These are phyloP conservation scores for Coemansia sp. DNA, from an alignment of 192 early-diverging fungal genomes.

Conservation along the genomic window DNA sequence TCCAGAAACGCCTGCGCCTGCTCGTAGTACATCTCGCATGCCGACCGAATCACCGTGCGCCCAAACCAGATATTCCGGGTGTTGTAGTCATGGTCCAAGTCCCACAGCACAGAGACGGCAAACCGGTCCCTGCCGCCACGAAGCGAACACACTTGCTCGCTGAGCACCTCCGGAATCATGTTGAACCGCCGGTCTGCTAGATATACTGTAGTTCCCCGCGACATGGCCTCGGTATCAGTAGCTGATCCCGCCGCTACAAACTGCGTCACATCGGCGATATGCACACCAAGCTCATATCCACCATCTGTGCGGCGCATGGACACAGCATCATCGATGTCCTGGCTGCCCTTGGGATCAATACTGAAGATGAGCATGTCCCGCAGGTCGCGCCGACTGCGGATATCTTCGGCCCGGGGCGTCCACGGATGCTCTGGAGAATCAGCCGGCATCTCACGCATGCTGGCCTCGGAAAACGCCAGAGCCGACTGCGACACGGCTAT, in stretches of 20 bases:
- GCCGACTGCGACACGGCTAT: conserved; percentile 69
- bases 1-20: conserved; percentile 69
- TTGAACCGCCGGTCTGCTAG: conserved; percentile 75
- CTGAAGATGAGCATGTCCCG: conserved; percentile 52
- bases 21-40: conserved; percentile 69
- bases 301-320: conserved; percentile 54
- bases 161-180: conserved; percentile 70
- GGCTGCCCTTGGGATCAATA: conserved; percentile 71
- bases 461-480: conserved; percentile 60
- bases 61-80: conserved; percentile 62
- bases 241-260: conserved; percentile 60
- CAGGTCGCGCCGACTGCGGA: conserved; percentile 24
- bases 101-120: conserved; percentile 70
- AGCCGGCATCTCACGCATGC: conserved; percentile 61
- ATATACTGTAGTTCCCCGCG: conserved; percentile 71
- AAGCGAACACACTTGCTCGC: conserved; percentile 67
- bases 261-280: conserved; percentile 71
- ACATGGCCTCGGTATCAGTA: conserved; percentile 64
- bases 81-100: conserved; percentile 51
- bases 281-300: conserved; percentile 63
- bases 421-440: conserved; percentile 52
- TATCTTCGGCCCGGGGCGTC: conserved; percentile 44
- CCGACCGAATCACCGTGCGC: conserved; percentile 64
- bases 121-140: conserved; percentile 60
- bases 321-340: conserved; percentile 77